Base-by-base conservation (phyloP, 2,329 filamentous ascomycete genomes). In the Chaetomiaceae sp. region DNA sequence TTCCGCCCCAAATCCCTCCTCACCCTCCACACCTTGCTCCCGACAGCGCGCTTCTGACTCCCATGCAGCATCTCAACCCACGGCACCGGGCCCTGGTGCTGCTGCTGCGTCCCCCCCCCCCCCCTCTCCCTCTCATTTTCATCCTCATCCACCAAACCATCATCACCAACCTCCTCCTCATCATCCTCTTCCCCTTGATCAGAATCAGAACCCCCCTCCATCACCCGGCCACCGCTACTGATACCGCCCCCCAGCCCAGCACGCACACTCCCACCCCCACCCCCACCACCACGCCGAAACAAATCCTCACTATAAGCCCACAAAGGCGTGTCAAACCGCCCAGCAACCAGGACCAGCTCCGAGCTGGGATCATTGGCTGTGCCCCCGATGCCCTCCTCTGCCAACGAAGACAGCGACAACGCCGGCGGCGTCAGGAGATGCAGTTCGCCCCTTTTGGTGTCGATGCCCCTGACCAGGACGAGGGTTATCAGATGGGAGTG, bases 241-340 rank as follows among this genome's bases (percentile, higher is more conserved):
- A n/a, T n/a, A n/a, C n/a, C n/a, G n/a, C n/a, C n/a, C n/a, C n/a
- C n/a, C n/a, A n/a, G n/a, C n/a, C n/a, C 5, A 30, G 2, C 25
- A 31, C 6, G 4, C 31, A 12, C 40, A 20, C 13, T 30, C 34
- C 34, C 34, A n/a, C 42, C 16, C 34, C 34, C 14, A 14, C 16
- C 35, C 21, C 3, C 16, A 5, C 3, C 16, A 5, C 20, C 30
- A 13, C 63, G 65, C 27, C 65, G 59, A 56, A 81, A 76, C 14
- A 83, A 58, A 31, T 84, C 79, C 62, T 88, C 85, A 0, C 79
- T 79, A 55, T 86, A 87, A 1, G 83, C 82, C 84, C 85, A 89
- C 3, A 74, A 81, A 0, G 85, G 83, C 2, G 78, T 69, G 60
- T 89, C 86, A 49, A 87, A 80, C 57, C 79, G 83, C 2, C 86